Evolutionary conservation across 768 basidiomycete genomes (phyloP).

Genomic region (Leccinum truebloodii): DNA sequence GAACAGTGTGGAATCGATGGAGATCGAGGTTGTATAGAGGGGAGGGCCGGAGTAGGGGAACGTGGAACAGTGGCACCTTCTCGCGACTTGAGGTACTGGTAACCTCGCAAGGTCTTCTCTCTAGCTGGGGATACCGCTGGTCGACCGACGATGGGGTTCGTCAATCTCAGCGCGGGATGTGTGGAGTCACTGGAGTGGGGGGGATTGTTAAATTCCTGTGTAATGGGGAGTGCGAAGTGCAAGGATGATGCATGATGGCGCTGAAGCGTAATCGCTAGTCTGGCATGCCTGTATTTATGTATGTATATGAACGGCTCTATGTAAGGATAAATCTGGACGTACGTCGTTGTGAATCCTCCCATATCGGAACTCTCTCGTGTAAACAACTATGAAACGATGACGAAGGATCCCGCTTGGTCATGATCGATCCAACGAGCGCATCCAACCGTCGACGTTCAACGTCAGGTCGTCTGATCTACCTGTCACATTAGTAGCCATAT

Average conservation of each 20-base stretch:
- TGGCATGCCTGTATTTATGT: no score
- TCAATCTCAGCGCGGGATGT: neutral
- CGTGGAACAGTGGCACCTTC: no score
- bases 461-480: conserved; percentile 68
- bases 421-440: conserved; percentile 46
- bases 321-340: no score
- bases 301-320: no score
- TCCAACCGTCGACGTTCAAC: conserved; percentile 63
- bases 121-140: neutral
- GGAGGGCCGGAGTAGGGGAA: no score
- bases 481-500: conserved; percentile 59
- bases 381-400: conserved; percentile 7
- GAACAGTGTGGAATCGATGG: neutral
- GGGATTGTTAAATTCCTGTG: neutral
- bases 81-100: no score
- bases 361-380: conserved; percentile 15
- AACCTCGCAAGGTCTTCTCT: no score
- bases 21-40: neutral
- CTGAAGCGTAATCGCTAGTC: no score
- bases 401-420: conserved; percentile 70
- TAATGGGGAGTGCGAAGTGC: no score
- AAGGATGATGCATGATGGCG: no score
- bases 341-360: no score
- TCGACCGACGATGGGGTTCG: neutral
- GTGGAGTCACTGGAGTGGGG: neutral